Conservation (phyloP, 2,329 filamentous ascomycete species). For the Chrysoporthe deuterocubensis region DNA sequence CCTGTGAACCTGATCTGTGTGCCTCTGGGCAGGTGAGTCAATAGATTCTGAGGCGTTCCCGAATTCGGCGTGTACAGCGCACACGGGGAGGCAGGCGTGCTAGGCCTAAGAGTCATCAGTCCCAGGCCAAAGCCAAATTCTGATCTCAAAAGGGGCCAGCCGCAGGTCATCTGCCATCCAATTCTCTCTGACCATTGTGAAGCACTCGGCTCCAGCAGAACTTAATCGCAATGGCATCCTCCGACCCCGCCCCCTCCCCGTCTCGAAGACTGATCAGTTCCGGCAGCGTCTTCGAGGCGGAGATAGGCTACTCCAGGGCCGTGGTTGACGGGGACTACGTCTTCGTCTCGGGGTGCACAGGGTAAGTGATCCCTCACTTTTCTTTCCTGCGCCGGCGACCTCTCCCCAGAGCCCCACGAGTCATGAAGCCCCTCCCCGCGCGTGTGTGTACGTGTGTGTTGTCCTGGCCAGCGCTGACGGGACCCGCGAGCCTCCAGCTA, state of each 20-base stretch:
- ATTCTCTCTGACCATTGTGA: not conserved
- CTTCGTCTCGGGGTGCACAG: constrained; percentile 59
- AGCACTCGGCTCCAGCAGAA: too few species aligned
- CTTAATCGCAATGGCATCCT: not conserved
- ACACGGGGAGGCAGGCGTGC: not conserved
- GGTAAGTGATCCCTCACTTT: constrained; percentile 40
- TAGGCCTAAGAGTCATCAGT: not conserved
- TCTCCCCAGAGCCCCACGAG: not conserved
- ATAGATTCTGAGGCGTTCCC: not conserved
- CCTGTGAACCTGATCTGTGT: not conserved
- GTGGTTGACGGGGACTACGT: constrained; percentile 55
- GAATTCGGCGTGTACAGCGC: not conserved
- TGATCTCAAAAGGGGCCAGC: not conserved
- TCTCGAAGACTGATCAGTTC: constrained; percentile 46
- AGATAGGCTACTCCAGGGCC: constrained; percentile 60
- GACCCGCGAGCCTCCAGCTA: constrained; percentile 42
- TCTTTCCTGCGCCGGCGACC: not conserved
- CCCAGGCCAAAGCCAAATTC: not conserved
- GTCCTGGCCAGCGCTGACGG: too few species aligned
- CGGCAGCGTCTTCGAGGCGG: constrained; percentile 54
- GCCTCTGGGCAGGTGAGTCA: not conserved
- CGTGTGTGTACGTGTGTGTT: too few species aligned
- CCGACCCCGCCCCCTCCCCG: not conserved
- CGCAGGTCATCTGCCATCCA: not conserved
- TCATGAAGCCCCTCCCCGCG: too few species aligned